These are phyloP conservation scores for Capsicum chinense DNA, from an alignment of 257 asterid genomes.

Conservation along the genomic window DNA sequence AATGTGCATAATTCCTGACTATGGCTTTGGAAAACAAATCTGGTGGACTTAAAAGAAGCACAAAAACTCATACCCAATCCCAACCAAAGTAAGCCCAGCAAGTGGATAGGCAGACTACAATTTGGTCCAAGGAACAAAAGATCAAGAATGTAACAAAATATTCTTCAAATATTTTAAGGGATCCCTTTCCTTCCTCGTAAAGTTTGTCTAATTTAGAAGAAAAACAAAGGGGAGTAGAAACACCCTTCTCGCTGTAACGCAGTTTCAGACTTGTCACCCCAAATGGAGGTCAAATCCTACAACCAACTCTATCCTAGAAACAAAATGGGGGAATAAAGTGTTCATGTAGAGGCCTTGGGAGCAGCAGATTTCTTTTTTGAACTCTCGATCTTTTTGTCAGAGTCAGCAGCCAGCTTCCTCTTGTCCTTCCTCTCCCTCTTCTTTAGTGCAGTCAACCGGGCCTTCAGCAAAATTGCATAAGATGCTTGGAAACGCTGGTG, in stretches of 20 bases:
- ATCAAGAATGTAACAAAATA: neutral
- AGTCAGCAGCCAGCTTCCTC: constrained; percentile 62
- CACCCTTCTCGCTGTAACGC: constrained; percentile 9
- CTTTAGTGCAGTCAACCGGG: constrained; percentile 89
- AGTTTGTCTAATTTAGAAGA: neutral
- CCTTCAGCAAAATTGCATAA: constrained; percentile 82
- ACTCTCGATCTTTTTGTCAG: constrained; percentile 59
- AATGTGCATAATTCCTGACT: neutral
- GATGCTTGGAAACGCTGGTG: constrained; percentile 90
- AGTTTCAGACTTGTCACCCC: constrained; percentile 26
- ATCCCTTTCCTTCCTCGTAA: neutral
- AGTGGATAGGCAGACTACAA: neutral
- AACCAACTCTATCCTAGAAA: constrained; percentile 20
- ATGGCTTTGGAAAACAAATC: neutral
- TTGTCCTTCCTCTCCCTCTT: constrained; percentile 94
- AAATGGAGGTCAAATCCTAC: neutral
- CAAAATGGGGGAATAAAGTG: constrained; percentile 3
- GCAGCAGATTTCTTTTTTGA: constrained; percentile 51
- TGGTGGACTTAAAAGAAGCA: neutral
- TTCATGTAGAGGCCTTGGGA: constrained; percentile 42
- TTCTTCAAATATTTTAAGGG: neutral
- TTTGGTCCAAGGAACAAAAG: neutral
- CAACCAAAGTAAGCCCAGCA: neutral
- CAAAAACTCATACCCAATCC: neutral
- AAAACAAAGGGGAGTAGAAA: neutral